Evolutionary conservation across 106 monocot genomes (phyloP).

Genomic region (Posidonia australis): DNA sequence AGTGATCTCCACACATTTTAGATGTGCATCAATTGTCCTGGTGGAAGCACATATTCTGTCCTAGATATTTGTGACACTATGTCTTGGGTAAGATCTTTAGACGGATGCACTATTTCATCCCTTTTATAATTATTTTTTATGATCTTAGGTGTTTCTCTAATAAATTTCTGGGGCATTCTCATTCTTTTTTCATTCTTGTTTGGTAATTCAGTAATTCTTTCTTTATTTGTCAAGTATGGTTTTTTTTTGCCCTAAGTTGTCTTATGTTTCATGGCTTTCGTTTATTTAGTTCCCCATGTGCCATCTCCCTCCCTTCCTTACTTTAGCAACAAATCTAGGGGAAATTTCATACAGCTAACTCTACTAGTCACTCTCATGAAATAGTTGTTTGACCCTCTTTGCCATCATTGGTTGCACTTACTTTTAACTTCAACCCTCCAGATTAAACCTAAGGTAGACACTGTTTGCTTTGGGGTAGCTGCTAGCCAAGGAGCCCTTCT

Average conservation of each 20-base stretch:
- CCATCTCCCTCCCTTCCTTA: neutral
- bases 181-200: neutral
- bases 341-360: too few relatives aligned
- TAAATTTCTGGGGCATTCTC: neutral
- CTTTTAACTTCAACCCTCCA: conserved; percentile 8
- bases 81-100: conserved; percentile 69
- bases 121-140: neutral
- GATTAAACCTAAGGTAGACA: conserved; percentile 94
- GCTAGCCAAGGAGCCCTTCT: conserved; percentile 89
- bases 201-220: neutral
- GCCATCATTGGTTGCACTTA: too few relatives aligned
- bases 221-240: neutral
- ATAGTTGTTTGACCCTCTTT: too few relatives aligned
- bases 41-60: conserved; percentile 92
- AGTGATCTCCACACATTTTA: conserved; percentile 5
- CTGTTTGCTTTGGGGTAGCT: conserved; percentile 83
- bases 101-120: neutral
- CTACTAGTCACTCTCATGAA: too few relatives aligned
- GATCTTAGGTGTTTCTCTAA: too few relatives aligned
- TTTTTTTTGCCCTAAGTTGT: neutral
- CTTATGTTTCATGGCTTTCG: neutral
- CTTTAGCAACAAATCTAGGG: neutral
- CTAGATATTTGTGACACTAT: conserved; percentile 93
- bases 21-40: conserved; percentile 90
- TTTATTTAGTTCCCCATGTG: neutral